These are phyloP conservation scores for Hanseniaspora uvarum DNA, from an alignment of 1,139 yeast species.

Conservation along the genomic window DNA sequence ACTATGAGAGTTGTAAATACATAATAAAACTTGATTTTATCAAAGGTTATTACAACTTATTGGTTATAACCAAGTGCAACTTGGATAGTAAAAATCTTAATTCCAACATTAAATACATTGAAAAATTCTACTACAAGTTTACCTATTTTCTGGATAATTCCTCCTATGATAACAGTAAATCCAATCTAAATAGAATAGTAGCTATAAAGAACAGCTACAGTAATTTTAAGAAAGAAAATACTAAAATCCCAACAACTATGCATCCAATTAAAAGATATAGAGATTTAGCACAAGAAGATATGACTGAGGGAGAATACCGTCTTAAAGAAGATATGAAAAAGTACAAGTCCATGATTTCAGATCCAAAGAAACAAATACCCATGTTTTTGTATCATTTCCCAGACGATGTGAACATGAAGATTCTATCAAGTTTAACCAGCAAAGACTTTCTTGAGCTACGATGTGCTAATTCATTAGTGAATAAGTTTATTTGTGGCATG, in stretches of 20 bases:
- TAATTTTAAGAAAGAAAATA: not conserved
- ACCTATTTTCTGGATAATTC: not conserved
- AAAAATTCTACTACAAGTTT: conserved; percentile 7
- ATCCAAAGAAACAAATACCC: not conserved
- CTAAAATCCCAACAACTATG: not conserved
- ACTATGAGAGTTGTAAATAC: conserved; percentile 2
- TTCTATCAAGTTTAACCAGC: not conserved
- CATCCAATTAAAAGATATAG: not conserved
- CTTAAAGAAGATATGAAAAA: not conserved
- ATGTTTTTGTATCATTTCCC: conserved; percentile 2
- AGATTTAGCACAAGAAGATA: not conserved
- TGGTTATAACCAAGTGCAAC: conserved; percentile 1
- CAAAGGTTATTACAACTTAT: conserved; percentile 7
- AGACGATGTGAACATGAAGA: conserved; percentile 5
- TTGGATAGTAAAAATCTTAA: not conserved
- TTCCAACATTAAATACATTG: conserved; percentile 1
- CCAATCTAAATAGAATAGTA: not conserved
- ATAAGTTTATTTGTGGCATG: not conserved
- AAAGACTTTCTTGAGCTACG: conserved; percentile 2
- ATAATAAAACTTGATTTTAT: conserved; percentile 8
- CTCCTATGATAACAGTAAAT: not conserved
- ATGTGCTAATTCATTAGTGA: not conserved
- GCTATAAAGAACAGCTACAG: not conserved
- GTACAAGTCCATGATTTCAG: not conserved
- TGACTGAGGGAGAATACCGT: not conserved